These are phyloP conservation scores for Tulasnella sp. DNA, from an alignment of 768 basidiomycete genomes.

Conservation along the genomic window DNA sequence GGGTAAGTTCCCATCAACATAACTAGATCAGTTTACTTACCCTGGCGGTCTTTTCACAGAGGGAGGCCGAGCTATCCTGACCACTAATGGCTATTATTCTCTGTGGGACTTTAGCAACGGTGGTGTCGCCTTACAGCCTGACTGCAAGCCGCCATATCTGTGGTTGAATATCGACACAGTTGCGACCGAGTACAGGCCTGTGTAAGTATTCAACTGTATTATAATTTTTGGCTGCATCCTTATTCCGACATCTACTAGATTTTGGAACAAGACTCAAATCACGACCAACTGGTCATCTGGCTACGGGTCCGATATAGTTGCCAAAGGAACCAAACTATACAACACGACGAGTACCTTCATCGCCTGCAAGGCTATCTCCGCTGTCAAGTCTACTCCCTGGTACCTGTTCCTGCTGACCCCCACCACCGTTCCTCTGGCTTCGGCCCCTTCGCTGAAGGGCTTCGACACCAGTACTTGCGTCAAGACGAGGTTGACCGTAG, in stretches of 20 bases:
- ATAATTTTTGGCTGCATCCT: neutral
- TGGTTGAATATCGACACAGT: neutral
- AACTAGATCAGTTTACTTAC: neutral
- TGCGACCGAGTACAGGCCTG: neutral
- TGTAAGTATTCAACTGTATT: neutral
- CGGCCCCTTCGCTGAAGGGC: neutral
- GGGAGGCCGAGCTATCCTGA: neutral
- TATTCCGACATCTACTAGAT: neutral
- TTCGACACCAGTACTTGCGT: neutral
- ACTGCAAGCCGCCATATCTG: neutral
- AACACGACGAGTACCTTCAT: neutral
- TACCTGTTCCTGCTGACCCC: neutral
- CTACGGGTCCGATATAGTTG: neutral
- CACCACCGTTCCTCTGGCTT: neutral
- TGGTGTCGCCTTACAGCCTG: neutral
- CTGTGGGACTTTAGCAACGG: conserved; percentile 3
- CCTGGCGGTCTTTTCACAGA: neutral
- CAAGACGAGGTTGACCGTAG: neutral
- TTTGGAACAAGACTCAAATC: neutral
- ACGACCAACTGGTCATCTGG: neutral
- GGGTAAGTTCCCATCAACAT: neutral
- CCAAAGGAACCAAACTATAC: neutral
- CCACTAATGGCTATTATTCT: neutral
- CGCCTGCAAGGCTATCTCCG: neutral
- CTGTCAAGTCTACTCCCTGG: neutral